Evolutionary conservation across 1,139 yeast species (phyloP).

Genomic region (Tardiomyces digboiensis): DNA sequence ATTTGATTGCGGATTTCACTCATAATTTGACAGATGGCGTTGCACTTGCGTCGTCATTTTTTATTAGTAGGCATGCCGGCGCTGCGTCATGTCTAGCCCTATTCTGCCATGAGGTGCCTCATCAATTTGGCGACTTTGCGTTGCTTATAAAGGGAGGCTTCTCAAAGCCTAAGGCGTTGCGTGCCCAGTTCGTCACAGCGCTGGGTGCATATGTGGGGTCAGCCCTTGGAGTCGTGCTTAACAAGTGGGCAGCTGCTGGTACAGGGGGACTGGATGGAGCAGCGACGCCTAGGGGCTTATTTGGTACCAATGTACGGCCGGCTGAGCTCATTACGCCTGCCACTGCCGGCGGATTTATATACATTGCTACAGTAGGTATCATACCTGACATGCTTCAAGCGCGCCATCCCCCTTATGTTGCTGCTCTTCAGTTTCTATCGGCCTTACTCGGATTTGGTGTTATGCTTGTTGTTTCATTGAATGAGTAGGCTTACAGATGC

Average conservation of each 20-base stretch:
- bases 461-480: slow-evolving; percentile 30
- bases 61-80: slow-evolving; percentile 46
- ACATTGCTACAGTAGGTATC: slow-evolving; percentile 57
- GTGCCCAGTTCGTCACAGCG: slow-evolving; percentile 53
- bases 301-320: slow-evolving; percentile 40
- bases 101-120: slow-evolving; percentile 65
- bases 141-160: slow-evolving; percentile 55
- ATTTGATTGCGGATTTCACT: slow-evolving; percentile 53
- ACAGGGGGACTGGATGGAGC: slow-evolving; percentile 4
- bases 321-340: slow-evolving; percentile 53
- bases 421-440: slow-evolving; percentile 34
- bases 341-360: slow-evolving; percentile 62
- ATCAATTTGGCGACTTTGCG: slow-evolving; percentile 68
- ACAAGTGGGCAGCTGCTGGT: slow-evolving; percentile 19
- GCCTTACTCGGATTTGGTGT: slow-evolving; percentile 39
- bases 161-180: slow-evolving; percentile 50
- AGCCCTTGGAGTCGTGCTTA: slow-evolving; percentile 44
- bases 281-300: slow-evolving; percentile 27
- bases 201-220: slow-evolving; percentile 58
- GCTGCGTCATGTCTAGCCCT: slow-evolving; percentile 57
- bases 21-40: slow-evolving; percentile 67
- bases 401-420: slow-evolving; percentile 27
- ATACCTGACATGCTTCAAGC: slow-evolving; percentile 47
- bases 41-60: slow-evolving; percentile 58
- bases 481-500: background rate